Conservation (phyloP, 495 filamentous ascomycete species). For the Cudoniella acicularis region DNA sequence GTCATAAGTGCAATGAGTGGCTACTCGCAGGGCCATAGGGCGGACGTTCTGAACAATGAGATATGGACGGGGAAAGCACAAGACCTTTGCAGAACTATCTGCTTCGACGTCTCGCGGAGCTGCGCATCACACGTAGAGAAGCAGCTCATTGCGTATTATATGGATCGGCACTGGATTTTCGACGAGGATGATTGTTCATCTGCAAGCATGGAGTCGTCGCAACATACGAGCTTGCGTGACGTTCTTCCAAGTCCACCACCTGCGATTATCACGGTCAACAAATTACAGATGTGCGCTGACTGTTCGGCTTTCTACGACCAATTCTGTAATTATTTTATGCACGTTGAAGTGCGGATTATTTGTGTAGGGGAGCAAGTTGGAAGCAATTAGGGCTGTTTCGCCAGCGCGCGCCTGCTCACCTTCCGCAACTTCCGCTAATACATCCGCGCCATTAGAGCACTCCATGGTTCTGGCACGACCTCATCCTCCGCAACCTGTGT, state of each 20-base stretch:
- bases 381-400: neutral
- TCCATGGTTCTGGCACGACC: conserved; percentile 20
- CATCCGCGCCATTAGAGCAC: conserved; percentile 27
- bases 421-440: conserved; percentile 16
- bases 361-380: neutral
- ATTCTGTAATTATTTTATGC: neutral
- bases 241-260: conserved; percentile 3
- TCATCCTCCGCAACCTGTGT: conserved; percentile 20
- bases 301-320: neutral
- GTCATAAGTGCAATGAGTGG: too few relatives aligned
- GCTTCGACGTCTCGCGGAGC: neutral
- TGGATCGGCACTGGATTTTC: too few relatives aligned
- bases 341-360: neutral
- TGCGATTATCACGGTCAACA: conserved; percentile 2
- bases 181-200: too few relatives aligned
- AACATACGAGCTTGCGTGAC: neutral
- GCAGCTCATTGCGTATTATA: too few relatives aligned
- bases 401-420: neutral
- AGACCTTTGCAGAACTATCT: neutral
- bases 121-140: neutral
- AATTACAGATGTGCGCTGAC: neutral
- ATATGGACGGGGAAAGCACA: neutral
- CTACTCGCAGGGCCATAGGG: neutral
- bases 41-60: neutral
- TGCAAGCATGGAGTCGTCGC: too few relatives aligned